Evolutionary conservation across 2,329 filamentous ascomycete genomes (phyloP), one percentile per base, ranked within the genome.

Genomic region (Fusarium veterinarium): DNA sequence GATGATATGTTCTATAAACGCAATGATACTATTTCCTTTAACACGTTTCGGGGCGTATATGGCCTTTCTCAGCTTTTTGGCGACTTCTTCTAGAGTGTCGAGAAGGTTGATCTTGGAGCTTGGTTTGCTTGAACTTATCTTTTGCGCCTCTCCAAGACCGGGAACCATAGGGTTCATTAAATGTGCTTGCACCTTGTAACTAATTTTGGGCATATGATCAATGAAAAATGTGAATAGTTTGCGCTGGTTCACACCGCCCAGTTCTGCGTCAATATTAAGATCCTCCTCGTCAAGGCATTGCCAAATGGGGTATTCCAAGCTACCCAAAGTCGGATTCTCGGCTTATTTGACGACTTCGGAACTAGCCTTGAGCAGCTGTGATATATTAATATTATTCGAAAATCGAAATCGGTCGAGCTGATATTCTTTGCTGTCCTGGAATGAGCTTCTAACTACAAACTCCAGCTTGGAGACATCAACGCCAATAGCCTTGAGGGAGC

Each of bases 61-160:
- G 0, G 46, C 62, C 2, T 67, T 67, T 3, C 41, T 55, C 0
- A 67, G 11, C 40, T 67, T 61, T 28, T 67, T 61, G 5, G 19
- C 11, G 1, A 67, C 55, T 13, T 53, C 31, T 0, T 48, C 14
- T 0, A 41, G 3, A 0, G 37, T 20, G 1, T 61, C 31, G 1
- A 67, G 23, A 0, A 67, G 3, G 1, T 44, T 58, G 0, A 67
- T 61, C 37, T 61, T 67, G 5, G 62, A 67, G 14, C 5, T 53
- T 2, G 37, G 62, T 0, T 61, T 41, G 19, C 53, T 67, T 3
- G 55, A 67, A 23, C 53, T 67, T 41, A 67, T 67, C 25, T 67
- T 67, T n/a, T 61, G 25, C 2, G 46, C 25, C 5, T 49, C 35
- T 2, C 53, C 55, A 1, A 67, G 46, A 13, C 62, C 62, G 0